A percentile compares a stretch with the other conserved stretches of the same genome.
Evolutionary conservation across 495 filamentous ascomycete species (phyloP).

Genomic region (Cercophora scortea): DNA sequence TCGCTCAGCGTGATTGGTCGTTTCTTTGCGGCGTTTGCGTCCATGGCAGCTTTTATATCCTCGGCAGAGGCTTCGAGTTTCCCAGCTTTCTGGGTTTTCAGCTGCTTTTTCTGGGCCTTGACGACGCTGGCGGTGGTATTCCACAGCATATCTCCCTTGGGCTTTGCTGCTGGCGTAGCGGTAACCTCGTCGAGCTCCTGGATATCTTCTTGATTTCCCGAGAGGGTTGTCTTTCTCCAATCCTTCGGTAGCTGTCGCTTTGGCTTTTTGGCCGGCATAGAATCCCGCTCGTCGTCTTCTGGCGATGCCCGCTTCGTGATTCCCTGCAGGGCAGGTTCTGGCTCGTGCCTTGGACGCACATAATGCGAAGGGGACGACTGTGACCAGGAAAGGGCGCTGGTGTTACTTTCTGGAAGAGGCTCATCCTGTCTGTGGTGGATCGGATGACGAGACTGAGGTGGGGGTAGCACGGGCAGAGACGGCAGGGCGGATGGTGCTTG

Average conservation of each 20-base stretch:
- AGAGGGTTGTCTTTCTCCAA: conserved; percentile 11
- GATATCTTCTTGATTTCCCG: conserved; percentile 14
- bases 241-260: conserved; percentile 23
- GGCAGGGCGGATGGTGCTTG: conserved; percentile 40
- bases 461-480: conserved; percentile 10
- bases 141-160: conserved; percentile 49
- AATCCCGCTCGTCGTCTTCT: conserved; percentile 8
- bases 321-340: conserved; percentile 2
- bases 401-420: conserved; percentile 8
- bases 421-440: background rate
- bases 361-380: conserved; percentile 27
- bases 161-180: conserved; percentile 28
- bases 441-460: background rate
- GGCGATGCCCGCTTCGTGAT: conserved; percentile 27
- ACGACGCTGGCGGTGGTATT: conserved; percentile 73
- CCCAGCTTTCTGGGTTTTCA: conserved; percentile 49
- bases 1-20: conserved; percentile 65
- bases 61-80: conserved; percentile 19
- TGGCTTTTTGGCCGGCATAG: conserved; percentile 19
- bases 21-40: conserved; percentile 32
- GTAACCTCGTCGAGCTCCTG: conserved; percentile 20
- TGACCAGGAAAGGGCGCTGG: conserved; percentile 18
- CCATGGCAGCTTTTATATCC: conserved; percentile 24
- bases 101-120: conserved; percentile 72
- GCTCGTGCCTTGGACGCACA: conserved; percentile 3